Percentiles rank a stretch among this genome's conserved stretches.
Evolutionary conservation across 1,284 basidiomycete species (phyloP).

Genomic region (Ustilago hordei): DNA sequence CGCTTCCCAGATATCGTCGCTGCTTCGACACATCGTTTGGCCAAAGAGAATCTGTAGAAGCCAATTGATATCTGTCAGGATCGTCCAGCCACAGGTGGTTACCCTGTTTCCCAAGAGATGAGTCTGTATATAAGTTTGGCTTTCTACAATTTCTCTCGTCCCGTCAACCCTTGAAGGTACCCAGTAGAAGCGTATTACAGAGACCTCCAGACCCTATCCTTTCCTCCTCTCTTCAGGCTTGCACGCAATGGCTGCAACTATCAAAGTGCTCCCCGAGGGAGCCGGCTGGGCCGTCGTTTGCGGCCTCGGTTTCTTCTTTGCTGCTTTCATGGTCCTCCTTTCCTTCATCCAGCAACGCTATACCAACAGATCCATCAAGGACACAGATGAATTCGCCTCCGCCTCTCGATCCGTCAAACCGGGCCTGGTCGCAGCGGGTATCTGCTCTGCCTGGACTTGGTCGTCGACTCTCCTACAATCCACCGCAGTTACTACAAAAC

Average conservation of each 20-base stretch:
- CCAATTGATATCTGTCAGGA: not conserved
- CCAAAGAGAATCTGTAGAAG: not conserved
- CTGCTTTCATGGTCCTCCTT: slow-evolving; percentile 61
- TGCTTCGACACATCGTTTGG: not conserved
- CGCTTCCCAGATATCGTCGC: not conserved
- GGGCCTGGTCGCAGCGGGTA: slow-evolving; percentile 88
- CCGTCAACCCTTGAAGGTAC: too few species aligned
- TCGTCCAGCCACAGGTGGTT: not conserved
- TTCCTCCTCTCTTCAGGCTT: not conserved
- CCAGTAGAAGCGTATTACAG: too few species aligned
- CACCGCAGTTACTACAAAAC: slow-evolving; percentile 72
- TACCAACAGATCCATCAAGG: slow-evolving; percentile 53
- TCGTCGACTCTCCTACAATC: slow-evolving; percentile 75
- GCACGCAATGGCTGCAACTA: slow-evolving; percentile 27
- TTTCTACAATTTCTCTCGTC: too few species aligned
- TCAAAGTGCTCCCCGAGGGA: slow-evolving; percentile 56
- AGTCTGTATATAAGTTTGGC: not conserved
- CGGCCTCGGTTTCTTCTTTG: slow-evolving; percentile 62
- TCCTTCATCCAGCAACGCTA: slow-evolving; percentile 62
- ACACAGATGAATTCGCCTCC: slow-evolving; percentile 65
- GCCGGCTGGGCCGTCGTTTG: slow-evolving; percentile 68
- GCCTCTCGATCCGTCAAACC: slow-evolving; percentile 75
- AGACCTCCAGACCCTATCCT: not conserved
- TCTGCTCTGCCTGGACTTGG: slow-evolving; percentile 74
- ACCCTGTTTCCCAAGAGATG: not conserved